Evolutionary conservation across 495 filamentous ascomycete genomes (phyloP).

Genomic region (Podospora bellae-mahoneyi): DNA sequence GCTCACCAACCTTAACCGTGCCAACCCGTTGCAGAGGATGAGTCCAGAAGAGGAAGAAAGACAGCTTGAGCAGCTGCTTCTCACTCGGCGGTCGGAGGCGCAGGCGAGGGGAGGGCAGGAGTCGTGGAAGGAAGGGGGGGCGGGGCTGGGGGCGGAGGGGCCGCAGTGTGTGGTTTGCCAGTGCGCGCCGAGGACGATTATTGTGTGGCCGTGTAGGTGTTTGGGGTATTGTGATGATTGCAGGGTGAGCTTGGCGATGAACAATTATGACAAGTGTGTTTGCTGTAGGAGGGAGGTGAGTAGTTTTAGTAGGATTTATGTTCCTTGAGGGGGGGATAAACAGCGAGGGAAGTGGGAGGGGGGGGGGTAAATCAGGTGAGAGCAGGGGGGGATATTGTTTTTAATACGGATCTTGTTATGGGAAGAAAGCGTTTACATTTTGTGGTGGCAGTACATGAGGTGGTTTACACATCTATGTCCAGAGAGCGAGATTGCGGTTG

Average conservation of each 20-base stretch:
- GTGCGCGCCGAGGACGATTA: constrained; percentile 75
- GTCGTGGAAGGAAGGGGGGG: constrained; percentile 65
- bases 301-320: constrained; percentile 86
- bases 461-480: too few species aligned
- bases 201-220: constrained; percentile 96
- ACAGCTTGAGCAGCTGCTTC: constrained; percentile 77
- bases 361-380: not conserved
- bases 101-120: constrained; percentile 13
- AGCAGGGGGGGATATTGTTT: not conserved
- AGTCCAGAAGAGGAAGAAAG: constrained; percentile 70
- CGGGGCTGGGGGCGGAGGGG: constrained; percentile 67
- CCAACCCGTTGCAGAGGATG: constrained; percentile 31
- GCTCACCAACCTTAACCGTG: constrained; percentile 40
- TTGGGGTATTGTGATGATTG: constrained; percentile 94
- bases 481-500: too few species aligned
- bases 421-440: too few species aligned
- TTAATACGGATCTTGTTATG: not conserved
- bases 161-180: constrained; percentile 95
- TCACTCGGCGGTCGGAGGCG: constrained; percentile 50
- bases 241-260: constrained; percentile 87
- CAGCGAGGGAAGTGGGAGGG: not conserved
- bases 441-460: too few species aligned
- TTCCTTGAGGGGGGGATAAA: constrained; percentile 60
- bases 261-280: constrained; percentile 93
- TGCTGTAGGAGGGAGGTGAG: constrained; percentile 84